phyloP scores from a whole-genome alignment of 192 early-diverging fungal species.

The Coemansia sp. region DNA sequence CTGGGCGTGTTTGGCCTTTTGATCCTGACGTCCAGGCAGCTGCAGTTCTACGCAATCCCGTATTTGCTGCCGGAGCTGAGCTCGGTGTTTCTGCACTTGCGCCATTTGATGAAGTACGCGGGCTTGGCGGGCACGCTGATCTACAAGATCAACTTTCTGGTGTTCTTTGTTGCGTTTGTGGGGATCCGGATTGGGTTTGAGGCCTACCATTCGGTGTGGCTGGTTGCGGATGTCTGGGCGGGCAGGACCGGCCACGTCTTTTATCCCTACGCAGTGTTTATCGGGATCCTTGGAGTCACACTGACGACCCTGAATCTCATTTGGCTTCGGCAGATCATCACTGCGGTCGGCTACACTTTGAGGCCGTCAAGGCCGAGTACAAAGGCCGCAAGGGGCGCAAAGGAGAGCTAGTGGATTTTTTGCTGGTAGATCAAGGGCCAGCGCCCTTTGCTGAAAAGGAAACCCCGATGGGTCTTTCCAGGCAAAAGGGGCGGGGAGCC shows the following conservation, averaged over 20 bases:
- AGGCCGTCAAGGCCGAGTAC: no score
- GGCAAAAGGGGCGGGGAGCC: no score
- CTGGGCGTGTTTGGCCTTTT: slow-evolving; percentile 32
- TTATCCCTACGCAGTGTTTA: slow-evolving; percentile 35
- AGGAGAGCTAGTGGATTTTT: no score
- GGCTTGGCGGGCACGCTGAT: slow-evolving; percentile 6
- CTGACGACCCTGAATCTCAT: slow-evolving; percentile 31
- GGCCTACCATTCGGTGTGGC: slow-evolving; percentile 15
- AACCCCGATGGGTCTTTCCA: no score
- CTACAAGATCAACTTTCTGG: slow-evolving; percentile 33
- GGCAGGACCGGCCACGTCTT: slow-evolving; percentile 11
- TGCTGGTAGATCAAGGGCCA: no score
- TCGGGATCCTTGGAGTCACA: slow-evolving; percentile 26
- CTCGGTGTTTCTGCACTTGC: slow-evolving; percentile 37
- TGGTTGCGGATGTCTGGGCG: slow-evolving; percentile 4
- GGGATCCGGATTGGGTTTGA: slow-evolving; percentile 33
- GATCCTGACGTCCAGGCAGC: slow-evolving; percentile 29
- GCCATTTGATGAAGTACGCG: slow-evolving; percentile 26
- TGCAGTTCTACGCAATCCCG: slow-evolving; percentile 41
- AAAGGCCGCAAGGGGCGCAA: no score
- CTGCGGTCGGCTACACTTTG: slow-evolving; percentile 32
- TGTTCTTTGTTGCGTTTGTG: slow-evolving; percentile 22
- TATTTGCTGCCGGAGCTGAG: slow-evolving; percentile 40
- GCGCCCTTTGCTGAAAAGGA: no score
- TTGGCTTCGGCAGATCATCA: slow-evolving; percentile 37